Conservation (phyloP, 2,329 filamentous ascomycete species). For the Coccinonectria pachysandricola region DNA sequence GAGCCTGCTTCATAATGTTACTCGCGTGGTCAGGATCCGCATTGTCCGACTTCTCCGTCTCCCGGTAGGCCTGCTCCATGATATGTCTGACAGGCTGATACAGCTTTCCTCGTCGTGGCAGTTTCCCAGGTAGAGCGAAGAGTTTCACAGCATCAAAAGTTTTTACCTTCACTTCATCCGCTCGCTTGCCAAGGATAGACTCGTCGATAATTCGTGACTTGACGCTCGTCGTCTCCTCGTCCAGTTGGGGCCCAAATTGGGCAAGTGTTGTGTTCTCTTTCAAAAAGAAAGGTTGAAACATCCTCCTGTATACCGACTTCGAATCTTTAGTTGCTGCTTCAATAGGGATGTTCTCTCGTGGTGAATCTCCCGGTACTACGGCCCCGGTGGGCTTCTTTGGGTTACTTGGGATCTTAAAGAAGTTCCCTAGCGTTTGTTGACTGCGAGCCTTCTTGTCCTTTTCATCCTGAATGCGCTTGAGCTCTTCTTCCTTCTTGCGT, state of each 20-base stretch:
- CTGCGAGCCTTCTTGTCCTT: conserved; percentile 41
- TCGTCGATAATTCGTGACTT: conserved; percentile 44
- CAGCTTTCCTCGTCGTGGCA: conserved; percentile 33
- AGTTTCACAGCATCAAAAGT: conserved; percentile 35
- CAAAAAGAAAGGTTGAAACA: conserved; percentile 74
- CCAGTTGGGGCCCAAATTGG: conserved; percentile 44
- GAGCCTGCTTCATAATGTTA: conserved; percentile 23
- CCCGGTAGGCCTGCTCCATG: conserved; percentile 43
- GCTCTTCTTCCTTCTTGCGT: conserved; percentile 42
- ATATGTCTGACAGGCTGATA: conserved; percentile 49
- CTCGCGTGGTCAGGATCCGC: conserved; percentile 25
- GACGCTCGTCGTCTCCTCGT: conserved; percentile 42
- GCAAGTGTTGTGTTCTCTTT: conserved; percentile 66
- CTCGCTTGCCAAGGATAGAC: conserved; percentile 36
- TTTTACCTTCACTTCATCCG: conserved; percentile 27
- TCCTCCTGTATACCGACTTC: conserved; percentile 50
- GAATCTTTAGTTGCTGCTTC: conserved; percentile 8
- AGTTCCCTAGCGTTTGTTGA: conserved; percentile 36
- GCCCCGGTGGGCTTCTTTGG: conserved; percentile 31
- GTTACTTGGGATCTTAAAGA: conserved; percentile 33
- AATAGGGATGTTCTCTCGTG: conserved; percentile 17
- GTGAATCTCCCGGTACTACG: conserved; percentile 17
- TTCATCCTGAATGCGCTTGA: conserved; percentile 27
- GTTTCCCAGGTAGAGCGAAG: conserved; percentile 34
- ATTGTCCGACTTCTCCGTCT: conserved; percentile 30